phyloP scores from a whole-genome alignment of 352 stramenopile species.

The Globisporangium viniferum region DNA sequence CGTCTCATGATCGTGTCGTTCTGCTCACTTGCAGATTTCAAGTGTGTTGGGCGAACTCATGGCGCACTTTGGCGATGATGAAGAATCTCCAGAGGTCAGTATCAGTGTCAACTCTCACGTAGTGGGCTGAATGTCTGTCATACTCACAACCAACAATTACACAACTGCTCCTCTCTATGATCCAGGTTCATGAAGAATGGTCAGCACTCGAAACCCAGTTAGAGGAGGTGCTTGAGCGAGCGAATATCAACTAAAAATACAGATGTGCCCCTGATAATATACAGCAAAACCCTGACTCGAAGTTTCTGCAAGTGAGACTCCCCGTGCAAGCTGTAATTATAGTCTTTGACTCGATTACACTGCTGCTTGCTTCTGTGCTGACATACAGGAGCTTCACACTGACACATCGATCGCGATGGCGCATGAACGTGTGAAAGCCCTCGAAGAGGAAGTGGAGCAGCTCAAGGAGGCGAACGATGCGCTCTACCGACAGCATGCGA shows the following conservation, averaged over 20 bases:
- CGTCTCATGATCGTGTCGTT: background rate
- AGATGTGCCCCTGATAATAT: background rate
- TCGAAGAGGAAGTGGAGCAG: conserved; percentile 52
- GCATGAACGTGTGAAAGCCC: conserved; percentile 27
- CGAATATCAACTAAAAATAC: background rate
- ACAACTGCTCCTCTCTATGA: background rate
- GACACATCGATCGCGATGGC: conserved; percentile 15
- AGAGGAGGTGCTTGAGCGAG: background rate
- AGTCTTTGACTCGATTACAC: background rate
- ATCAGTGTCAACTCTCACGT: background rate
- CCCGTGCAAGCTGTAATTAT: background rate
- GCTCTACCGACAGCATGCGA: conserved; percentile 61
- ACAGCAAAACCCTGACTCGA: background rate
- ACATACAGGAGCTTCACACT: background rate
- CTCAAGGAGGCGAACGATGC: conserved; percentile 55
- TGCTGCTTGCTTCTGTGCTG: background rate
- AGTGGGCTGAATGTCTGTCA: background rate
- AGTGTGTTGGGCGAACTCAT: conserved; percentile 7
- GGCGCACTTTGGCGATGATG: conserved; percentile 1
- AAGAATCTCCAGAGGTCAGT: background rate
- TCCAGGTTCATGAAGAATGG: conserved; percentile 19
- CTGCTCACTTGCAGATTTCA: background rate
- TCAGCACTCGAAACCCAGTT: conserved; percentile 25
- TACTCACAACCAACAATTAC: background rate
- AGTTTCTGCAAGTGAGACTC: background rate